Conservation (phyloP, 2,329 filamentous ascomycete genomes). For the Clonostachys byssicola region DNA sequence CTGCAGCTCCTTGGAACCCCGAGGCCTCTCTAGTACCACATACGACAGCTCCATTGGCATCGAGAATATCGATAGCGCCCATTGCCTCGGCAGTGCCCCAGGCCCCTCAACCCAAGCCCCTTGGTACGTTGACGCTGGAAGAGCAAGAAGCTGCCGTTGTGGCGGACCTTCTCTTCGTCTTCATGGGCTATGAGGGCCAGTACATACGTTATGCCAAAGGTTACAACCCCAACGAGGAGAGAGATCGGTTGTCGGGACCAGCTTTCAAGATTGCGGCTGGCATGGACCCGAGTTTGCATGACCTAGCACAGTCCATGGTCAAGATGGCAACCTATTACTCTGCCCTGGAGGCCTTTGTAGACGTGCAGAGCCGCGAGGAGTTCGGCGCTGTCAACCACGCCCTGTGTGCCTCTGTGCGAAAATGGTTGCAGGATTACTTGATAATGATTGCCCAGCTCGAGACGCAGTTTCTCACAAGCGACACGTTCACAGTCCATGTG, state of each 20-base stretch:
- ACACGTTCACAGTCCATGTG: conserved; percentile 86
- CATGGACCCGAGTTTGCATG: conserved; percentile 85
- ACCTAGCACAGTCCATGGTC: conserved; percentile 83
- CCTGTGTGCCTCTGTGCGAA: conserved; percentile 89
- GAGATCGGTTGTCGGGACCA: conserved; percentile 81
- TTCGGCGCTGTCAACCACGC: conserved; percentile 95
- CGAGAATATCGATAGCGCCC: conserved; percentile 59
- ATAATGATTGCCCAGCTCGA: conserved; percentile 91
- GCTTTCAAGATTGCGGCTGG: conserved; percentile 75
- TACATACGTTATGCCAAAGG: conserved; percentile 83
- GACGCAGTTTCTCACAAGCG: conserved; percentile 84
- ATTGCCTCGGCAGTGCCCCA: conserved; percentile 71
- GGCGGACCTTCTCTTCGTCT: conserved; percentile 88
- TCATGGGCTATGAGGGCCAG: conserved; percentile 98
- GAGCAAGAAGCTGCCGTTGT: conserved; percentile 83
- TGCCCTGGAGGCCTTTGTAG: conserved; percentile 87
- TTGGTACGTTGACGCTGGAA: conserved; percentile 71
- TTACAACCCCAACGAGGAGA: conserved; percentile 82
- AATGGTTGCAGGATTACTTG: conserved; percentile 87
- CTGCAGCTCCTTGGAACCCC: conserved; percentile 66
- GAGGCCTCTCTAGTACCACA: conserved; percentile 68
- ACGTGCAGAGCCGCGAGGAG: conserved; percentile 88
- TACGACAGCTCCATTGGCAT: conserved; percentile 69
- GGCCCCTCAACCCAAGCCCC: conserved; percentile 64
- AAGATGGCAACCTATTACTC: conserved; percentile 93